Base-by-base conservation (phyloP, 306 rosid genomes). In the Quercus agrifolia region DNA sequence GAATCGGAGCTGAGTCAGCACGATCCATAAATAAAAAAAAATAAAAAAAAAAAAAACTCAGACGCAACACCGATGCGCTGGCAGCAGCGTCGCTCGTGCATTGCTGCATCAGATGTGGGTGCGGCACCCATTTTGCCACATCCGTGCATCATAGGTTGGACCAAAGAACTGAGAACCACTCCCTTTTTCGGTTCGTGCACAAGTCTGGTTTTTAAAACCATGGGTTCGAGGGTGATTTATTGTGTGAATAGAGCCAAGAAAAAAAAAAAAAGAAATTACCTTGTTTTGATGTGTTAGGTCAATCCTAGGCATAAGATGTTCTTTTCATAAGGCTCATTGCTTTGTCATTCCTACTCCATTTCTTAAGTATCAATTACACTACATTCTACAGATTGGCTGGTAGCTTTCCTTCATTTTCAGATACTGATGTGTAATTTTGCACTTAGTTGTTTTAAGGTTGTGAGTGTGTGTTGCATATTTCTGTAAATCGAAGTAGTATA, bases 301-400 rank as follows among this genome's bases (percentile, higher is more conserved):
- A 58, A 55, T n/a, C 62, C 74, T 80, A 70, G 74, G 73, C 68
- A 78, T 77, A 66, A 67, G 68, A 64, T 68, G 46, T 51, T 57
- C 61, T 20, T 74, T 56, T 73, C 59, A 68, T 75, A 2, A 73
- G 54, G 71, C 23, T 66, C 46, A 49, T 68, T 35, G 70, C 23
- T 75, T 23, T 10, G 77, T 71, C 72, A 44, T n/a, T 57, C 68
- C 38, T 19, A 2, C 71, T 74, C 35, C 58, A 33, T 77, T 63
- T 31, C 27, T 41, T 56, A 51, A 21, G 11, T 72, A 19, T 58
- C 76, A 67, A 19, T 18, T 15, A 28, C 41, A 67, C 71, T 67
- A 17, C 4, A 28, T 63, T 63, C 70, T 28, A 28, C 44, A 2
- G 51, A 23, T 23, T 31, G 46, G 46, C 25, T 79, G 11, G 44